Base-by-base conservation (phyloP, 139 green algal genomes). In the Micractinium conductrix region DNA sequence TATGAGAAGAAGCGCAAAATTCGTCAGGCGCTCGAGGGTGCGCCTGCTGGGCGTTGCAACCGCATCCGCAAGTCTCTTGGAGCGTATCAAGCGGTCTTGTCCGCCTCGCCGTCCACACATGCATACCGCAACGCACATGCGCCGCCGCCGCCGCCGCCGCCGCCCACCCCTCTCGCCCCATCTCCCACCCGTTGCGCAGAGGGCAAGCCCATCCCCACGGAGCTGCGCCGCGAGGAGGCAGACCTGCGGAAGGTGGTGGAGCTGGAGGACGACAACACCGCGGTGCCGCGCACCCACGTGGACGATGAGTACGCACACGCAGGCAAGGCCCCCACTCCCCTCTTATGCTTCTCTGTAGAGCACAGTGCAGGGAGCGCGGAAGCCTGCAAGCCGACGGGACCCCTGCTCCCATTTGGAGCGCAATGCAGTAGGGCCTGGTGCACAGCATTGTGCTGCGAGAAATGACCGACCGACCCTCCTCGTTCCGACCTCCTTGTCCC, bases 221-320 rank as follows among this genome's bases (percentile, higher is more conserved):
- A 99, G 88, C 89, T 99, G 44, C 88, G 94, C 2, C 68, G 70
- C 0, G 95, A 98, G 58, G 96, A 97, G 87, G 84, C 79, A 1
- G 83, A 89, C 74, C 91, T 99, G 58, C 90, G 94, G 35, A 86
- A 93, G 4, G 90, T 97, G 80, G 88, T 98, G 14, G 95, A 97
- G 76, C 89, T 99, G 5, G 97, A 99, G 81, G 97, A 99, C 84
- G 96, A 98, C 81, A 97, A 98, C 91, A 99, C 97, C 42, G 96
- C 94, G 10, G 93, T 97, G 50, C 90, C 86, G 16, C 87, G 93
- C 38, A 95, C 90, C 6, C 96, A 99, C 81, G 91, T 98, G 1
- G 97, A 99, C 84, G 97, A 99, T 79, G 97, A 99, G 91, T 99
- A 99, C 63, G 95, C 93, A 7, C 91, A 95, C 53, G 95, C 96